phyloP scores from a whole-genome alignment of 2,329 filamentous ascomycete genomes.

The Penicillium psychrosexuale region DNA sequence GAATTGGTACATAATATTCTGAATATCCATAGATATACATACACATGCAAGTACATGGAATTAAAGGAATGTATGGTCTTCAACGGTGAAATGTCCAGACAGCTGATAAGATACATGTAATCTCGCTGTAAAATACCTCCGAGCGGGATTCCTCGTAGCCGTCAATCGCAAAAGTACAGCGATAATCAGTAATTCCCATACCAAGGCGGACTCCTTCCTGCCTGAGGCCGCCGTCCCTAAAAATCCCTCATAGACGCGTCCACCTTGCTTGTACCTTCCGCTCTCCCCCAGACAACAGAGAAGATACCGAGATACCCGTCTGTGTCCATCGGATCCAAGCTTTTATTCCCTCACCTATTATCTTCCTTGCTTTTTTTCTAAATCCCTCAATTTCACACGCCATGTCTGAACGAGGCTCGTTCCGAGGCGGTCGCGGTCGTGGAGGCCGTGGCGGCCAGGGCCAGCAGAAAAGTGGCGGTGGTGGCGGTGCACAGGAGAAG shows the following conservation, averaged over 20 bases:
- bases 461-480: slow-evolving; percentile 49
- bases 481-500: slow-evolving; percentile 60
- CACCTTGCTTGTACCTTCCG: slow-evolving; percentile 11
- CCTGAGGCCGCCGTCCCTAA: slow-evolving; percentile 4
- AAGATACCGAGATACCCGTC: not conserved
- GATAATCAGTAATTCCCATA: slow-evolving; percentile 5
- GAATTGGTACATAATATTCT: not conserved
- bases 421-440: slow-evolving; percentile 21
- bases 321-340: not conserved
- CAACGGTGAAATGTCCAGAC: not conserved
- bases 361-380: slow-evolving; percentile 7
- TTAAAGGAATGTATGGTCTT: not conserved
- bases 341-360: slow-evolving; percentile 2
- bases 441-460: slow-evolving; percentile 21
- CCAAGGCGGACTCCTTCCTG: slow-evolving; percentile 2
- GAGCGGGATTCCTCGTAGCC: slow-evolving; percentile 2
- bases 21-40: not conserved
- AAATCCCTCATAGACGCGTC: slow-evolving; percentile 25
- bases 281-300: slow-evolving; percentile 7
- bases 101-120: not conserved
- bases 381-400: slow-evolving; percentile 52
- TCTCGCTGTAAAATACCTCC: slow-evolving; percentile 1
- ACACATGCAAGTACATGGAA: not conserved
- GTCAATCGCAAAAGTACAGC: not conserved
- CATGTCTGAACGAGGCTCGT: slow-evolving; percentile 41